Base-by-base conservation (phyloP, 2,329 filamentous ascomycete species). In the Chrysoporthe cubensis region DNA sequence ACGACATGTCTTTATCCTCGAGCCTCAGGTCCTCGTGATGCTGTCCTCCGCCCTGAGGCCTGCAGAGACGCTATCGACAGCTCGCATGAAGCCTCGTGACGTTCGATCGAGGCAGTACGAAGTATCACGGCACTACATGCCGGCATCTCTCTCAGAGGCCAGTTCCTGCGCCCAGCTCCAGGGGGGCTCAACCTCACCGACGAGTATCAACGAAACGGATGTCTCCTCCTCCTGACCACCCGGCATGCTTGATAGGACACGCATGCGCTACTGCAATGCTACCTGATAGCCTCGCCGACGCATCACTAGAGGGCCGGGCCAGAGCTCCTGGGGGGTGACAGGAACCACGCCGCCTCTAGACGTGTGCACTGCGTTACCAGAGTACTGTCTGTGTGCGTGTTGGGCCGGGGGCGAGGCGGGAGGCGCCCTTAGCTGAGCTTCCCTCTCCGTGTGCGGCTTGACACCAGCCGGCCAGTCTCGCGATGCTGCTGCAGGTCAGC, bases 221-320 rank as follows among this genome's bases (percentile, higher is more conserved):
- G 54, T 32, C 34, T 57, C 54, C 40, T 61, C n/a, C 50, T 34
- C 52, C 60, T 40, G 32, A 8, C 32, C 34, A 13, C 57, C 56
- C 48, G 64, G 67, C 26, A 52, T 66, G 58, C 54, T 62, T 26
- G 52, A 65, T 34, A 37, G 37, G 48, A 68, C 50, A 52, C 43
- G 7, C 59, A 61, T 46, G 11, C 59, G 48, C 68, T 69, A 67
- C 65, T 69, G 68, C 68, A 69, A 62, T 65, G 50, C 50, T 52
- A 67, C 65, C 32, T 62, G 42, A 54, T 43, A 52, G 26, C 44
- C 54, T 66, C 43, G 62, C 52, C 46, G n/a, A 48, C 58, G 46
- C 43, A 6, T 59, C 37, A 42, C 26, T 48, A 21, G 32, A 34
- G 46, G 40, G 44, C 43, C 32, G 54, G 60, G 60, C 42, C 54